Conservation (phyloP, 2,329 filamentous ascomycete genomes). For the Sclerotinia sclerotiorum region DNA sequence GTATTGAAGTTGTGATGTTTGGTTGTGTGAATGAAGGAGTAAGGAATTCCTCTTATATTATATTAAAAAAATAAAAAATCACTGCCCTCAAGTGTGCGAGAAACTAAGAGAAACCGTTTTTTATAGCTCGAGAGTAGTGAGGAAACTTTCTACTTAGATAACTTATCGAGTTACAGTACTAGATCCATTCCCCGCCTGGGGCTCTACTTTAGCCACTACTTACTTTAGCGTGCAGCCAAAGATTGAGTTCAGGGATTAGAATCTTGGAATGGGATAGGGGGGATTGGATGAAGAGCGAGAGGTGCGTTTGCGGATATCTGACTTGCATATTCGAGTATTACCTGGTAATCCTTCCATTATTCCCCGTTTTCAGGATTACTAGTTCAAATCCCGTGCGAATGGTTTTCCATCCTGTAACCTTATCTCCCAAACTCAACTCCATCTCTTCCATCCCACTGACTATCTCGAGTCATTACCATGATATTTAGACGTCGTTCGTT, state of each 20-base stretch:
- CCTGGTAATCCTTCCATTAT: not conserved
- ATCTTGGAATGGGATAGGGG: not conserved
- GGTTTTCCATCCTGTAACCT: not conserved
- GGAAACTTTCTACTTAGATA: not conserved
- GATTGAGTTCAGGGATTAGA: not conserved
- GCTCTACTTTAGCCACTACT: not conserved
- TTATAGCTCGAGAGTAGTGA: not conserved
- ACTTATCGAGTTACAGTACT: slow-evolving; percentile 2
- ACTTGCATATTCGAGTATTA: slow-evolving; percentile 2
- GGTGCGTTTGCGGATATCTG: not conserved
- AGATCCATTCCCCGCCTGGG: not conserved
- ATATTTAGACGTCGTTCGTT: not conserved
- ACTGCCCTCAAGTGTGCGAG: not conserved
- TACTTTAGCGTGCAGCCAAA: slow-evolving; percentile 1
- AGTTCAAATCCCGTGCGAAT: not conserved
- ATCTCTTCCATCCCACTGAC: not conserved
- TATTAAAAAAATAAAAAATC: not conserved
- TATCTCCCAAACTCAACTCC: not conserved
- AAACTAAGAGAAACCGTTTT: not conserved
- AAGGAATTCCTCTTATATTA: not conserved
- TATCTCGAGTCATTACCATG: not conserved
- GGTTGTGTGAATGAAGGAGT: not conserved
- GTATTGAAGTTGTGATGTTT: not conserved
- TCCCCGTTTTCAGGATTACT: not conserved
- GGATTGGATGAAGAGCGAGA: not conserved